These are phyloP conservation scores for Plectosphaerella plurivora DNA, from an alignment of 2,329 filamentous ascomycete genomes.

Conservation along the genomic window DNA sequence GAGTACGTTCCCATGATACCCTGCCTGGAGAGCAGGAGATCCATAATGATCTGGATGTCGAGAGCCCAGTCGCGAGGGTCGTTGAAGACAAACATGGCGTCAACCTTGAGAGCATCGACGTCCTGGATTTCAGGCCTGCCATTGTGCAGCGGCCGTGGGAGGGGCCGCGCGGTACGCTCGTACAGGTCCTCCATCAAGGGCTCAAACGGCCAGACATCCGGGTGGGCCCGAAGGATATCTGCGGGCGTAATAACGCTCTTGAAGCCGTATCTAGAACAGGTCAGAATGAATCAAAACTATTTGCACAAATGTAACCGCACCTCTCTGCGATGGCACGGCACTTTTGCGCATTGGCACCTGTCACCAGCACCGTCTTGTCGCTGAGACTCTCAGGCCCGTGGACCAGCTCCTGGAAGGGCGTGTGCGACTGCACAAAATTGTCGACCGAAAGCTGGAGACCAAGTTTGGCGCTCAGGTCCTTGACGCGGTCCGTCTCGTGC, in stretches of 20 bases:
- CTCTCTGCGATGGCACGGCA: slow-evolving; percentile 70
- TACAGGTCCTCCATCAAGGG: slow-evolving; percentile 61
- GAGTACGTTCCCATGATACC: slow-evolving; percentile 81
- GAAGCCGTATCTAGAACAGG: slow-evolving; percentile 59
- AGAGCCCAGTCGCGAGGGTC: slow-evolving; percentile 95
- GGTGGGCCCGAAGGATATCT: slow-evolving; percentile 73
- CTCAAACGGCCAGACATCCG: slow-evolving; percentile 80
- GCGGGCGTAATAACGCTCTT: slow-evolving; percentile 77
- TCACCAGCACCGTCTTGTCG: slow-evolving; percentile 68
- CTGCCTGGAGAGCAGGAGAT: slow-evolving; percentile 73
- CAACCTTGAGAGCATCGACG: slow-evolving; percentile 63
- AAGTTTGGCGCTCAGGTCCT: slow-evolving; percentile 28
- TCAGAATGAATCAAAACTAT: slow-evolving; percentile 19
- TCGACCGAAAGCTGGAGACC: slow-evolving; percentile 41
- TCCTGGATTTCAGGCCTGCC: slow-evolving; percentile 24
- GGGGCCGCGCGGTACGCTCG: slow-evolving; percentile 47
- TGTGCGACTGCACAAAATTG: slow-evolving; percentile 84
- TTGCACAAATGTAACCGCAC: slow-evolving; percentile 26
- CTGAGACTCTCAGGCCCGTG: slow-evolving; percentile 48
- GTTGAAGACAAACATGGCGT: slow-evolving; percentile 91
- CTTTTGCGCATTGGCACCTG: slow-evolving; percentile 62
- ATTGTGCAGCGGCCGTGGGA: slow-evolving; percentile 47
- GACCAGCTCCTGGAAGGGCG: slow-evolving; percentile 73
- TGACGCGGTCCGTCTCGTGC: slow-evolving; percentile 49
- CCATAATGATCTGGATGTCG: slow-evolving; percentile 78